Percentiles rank a stretch among this genome's conserved stretches.
These are phyloP conservation scores for Candida frijolesensis DNA, from an alignment of 1,139 yeast species.

Conservation along the genomic window DNA sequence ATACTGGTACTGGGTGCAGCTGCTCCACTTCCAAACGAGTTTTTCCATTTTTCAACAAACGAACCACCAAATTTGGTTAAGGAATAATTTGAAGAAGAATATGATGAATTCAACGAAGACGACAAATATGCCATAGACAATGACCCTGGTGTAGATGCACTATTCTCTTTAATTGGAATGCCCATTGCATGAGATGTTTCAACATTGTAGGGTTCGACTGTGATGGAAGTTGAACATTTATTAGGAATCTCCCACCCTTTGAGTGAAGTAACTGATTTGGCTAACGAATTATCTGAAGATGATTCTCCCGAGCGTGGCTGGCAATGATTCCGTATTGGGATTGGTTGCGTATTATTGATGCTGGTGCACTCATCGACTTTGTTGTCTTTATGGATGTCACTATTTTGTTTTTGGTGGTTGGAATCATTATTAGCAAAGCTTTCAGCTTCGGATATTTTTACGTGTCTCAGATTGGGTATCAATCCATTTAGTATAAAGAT, in stretches of 20 bases:
- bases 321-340: neutral
- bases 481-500: constrained; percentile 56
- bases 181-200: constrained; percentile 14
- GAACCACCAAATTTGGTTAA: constrained; percentile 46
- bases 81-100: constrained; percentile 41
- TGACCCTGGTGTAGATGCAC: constrained; percentile 33
- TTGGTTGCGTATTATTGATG: neutral
- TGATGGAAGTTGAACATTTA: constrained; percentile 29
- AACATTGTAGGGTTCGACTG: constrained; percentile 18
- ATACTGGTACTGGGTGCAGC: neutral
- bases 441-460: constrained; percentile 4
- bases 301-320: neutral
- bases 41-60: constrained; percentile 50
- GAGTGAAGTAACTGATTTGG: constrained; percentile 28
- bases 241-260: constrained; percentile 51
- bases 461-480: constrained; percentile 29
- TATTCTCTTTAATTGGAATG: constrained; percentile 14
- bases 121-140: constrained; percentile 48
- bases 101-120: constrained; percentile 41
- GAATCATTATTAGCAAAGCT: neutral
- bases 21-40: constrained; percentile 24
- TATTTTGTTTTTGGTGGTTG: neutral
- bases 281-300: constrained; percentile 30
- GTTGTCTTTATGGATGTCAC: neutral
- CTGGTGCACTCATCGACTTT: neutral